Evolutionary conservation across 202 grass and related monocot species (phyloP).

Genomic region (Eragrostis tef): DNA sequence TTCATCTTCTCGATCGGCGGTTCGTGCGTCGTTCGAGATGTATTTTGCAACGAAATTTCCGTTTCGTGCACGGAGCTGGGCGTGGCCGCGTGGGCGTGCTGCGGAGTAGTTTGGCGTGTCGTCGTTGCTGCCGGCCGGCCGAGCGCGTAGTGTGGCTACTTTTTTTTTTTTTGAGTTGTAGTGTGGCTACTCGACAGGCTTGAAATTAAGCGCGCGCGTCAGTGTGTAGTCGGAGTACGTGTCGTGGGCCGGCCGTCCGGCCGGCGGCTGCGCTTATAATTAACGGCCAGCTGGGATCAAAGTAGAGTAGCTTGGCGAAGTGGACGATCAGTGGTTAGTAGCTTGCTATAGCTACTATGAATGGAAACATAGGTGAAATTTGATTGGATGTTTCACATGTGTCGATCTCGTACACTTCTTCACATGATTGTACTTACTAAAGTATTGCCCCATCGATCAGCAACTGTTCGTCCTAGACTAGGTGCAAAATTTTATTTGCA

Average conservation of each 20-base stretch:
- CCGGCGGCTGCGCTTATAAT: no score
- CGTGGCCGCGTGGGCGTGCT: neutral
- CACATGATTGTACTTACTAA: slow-evolving; percentile 14
- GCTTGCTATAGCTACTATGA: neutral
- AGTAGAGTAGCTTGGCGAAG: no score
- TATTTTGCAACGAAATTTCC: neutral
- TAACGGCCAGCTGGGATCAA: no score
- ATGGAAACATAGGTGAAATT: neutral
- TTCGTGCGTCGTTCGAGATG: neutral
- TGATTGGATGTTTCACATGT: neutral
- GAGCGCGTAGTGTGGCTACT: no score
- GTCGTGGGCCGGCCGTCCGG: no score
- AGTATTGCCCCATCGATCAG: neutral
- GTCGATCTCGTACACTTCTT: neutral
- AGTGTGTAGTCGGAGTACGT: no score
- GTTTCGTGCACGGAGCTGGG: neutral
- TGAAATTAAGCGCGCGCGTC: no score
- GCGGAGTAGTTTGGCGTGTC: neutral
- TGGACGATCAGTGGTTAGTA: no score
- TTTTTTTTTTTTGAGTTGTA: no score
- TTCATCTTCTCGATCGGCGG: slow-evolving; percentile 7
- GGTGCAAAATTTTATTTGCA: neutral
- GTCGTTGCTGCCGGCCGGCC: neutral
- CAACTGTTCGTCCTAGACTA: neutral
- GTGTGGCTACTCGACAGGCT: no score